Evolutionary conservation across 1,284 basidiomycete genomes (phyloP).

Genomic region (Mycena citricolor): DNA sequence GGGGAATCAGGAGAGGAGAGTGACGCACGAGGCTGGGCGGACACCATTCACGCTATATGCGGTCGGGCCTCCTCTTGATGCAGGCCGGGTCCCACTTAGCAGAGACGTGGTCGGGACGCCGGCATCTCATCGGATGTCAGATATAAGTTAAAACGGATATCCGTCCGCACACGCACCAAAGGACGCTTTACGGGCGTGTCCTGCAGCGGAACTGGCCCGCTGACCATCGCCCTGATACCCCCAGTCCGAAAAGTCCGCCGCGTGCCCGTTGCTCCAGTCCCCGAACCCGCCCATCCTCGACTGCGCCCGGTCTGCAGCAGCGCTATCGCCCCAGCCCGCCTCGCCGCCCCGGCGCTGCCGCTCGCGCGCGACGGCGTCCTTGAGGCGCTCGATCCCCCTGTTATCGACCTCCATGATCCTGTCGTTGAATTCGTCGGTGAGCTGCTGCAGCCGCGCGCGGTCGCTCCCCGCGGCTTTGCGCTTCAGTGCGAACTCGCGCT

Average conservation of each 20-base stretch:
- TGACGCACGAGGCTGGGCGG: too few species aligned
- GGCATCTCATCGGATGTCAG: too few species aligned
- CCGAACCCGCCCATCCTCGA: conserved; percentile 20
- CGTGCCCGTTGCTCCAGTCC: not conserved
- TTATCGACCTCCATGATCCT: conserved; percentile 13
- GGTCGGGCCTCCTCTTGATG: not conserved
- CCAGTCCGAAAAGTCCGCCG: conserved; percentile 14
- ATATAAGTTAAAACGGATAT: not conserved
- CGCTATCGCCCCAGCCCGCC: conserved; percentile 8
- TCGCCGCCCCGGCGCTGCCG: conserved; percentile 12
- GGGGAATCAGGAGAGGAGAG: not conserved
- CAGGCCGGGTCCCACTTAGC: conserved; percentile 13
- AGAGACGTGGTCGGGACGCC: too few species aligned
- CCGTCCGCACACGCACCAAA: conserved; percentile 13
- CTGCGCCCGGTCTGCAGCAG: conserved; percentile 15
- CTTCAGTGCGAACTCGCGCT: conserved; percentile 17
- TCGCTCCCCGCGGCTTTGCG: conserved; percentile 17
- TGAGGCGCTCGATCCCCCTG: conserved; percentile 14
- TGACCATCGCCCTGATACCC: too few species aligned
- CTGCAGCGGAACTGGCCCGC: conserved; percentile 8
- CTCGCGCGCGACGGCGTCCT: conserved; percentile 15
- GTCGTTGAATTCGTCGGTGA: conserved; percentile 18
- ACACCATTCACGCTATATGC: conserved; percentile 1
- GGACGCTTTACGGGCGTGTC: conserved; percentile 13
- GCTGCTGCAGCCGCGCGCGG: conserved; percentile 14